phyloP scores from a whole-genome alignment of 345 rosid species.

The Gossypium ekmanianum region DNA sequence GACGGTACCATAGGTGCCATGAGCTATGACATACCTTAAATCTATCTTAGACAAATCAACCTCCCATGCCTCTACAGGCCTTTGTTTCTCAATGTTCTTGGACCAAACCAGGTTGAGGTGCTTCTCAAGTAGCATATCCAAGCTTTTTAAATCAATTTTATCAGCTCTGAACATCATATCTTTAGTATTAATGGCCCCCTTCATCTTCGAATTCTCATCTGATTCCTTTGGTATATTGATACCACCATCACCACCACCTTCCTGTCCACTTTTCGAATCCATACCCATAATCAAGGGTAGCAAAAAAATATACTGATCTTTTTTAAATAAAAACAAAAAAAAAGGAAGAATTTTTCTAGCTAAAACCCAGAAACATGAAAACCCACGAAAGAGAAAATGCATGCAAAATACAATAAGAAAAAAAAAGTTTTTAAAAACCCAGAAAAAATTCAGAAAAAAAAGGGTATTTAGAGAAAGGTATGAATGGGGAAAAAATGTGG shows the following conservation, averaged over 20 bases:
- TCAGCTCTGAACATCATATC: constrained; percentile 74
- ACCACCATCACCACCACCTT: constrained; percentile 27
- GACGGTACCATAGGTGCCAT: constrained; percentile 83
- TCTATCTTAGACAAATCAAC: constrained; percentile 78
- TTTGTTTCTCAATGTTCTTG: constrained; percentile 45
- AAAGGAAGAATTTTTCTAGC: too few species aligned
- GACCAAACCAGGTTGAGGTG: constrained; percentile 85
- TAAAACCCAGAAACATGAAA: too few species aligned
- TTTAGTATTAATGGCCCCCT: constrained; percentile 36
- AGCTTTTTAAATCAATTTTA: constrained; percentile 76
- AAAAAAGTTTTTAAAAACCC: too few species aligned
- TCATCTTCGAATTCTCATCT: too few species aligned
- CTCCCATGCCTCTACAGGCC: constrained; percentile 83
- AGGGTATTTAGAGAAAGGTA: too few species aligned
- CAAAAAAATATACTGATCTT: too few species aligned
- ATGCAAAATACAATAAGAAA: too few species aligned
- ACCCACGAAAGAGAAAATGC: too few species aligned
- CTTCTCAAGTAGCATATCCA: constrained; percentile 89
- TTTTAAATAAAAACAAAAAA: too few species aligned
- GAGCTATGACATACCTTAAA: constrained; percentile 55
- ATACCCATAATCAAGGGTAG: constrained; percentile 10
- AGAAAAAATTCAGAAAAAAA: too few species aligned
- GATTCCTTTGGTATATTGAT: too few species aligned
- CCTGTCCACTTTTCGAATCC: constrained; percentile 44
- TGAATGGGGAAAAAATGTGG: too few species aligned